phyloP scores from a whole-genome alignment of 2,329 filamentous ascomycete genomes.

The Diaporthe ilicicola region DNA sequence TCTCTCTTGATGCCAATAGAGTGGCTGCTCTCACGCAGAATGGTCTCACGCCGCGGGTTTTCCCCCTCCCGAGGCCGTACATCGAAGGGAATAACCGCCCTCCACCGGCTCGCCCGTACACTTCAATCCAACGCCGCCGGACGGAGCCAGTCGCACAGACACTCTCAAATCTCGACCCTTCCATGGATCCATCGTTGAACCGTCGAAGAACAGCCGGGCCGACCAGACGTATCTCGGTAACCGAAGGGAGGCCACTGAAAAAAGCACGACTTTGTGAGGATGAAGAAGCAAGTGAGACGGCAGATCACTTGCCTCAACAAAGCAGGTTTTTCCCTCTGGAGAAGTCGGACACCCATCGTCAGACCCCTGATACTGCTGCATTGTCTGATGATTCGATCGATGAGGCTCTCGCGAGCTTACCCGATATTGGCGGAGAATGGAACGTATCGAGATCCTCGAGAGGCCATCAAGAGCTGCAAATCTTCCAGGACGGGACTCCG shows the following conservation, averaged over 20 bases:
- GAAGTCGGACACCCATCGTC: constrained; percentile 39
- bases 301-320: constrained; percentile 48
- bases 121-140: constrained; percentile 55
- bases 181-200: constrained; percentile 29
- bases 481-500: constrained; percentile 52
- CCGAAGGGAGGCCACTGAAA: constrained; percentile 57
- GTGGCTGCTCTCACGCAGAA: constrained; percentile 58
- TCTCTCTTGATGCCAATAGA: constrained; percentile 59
- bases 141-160: constrained; percentile 62
- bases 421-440: constrained; percentile 60
- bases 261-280: constrained; percentile 65
- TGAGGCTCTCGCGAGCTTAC: constrained; percentile 59
- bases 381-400: constrained; percentile 67
- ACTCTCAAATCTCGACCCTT: constrained; percentile 39
- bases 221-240: constrained; percentile 31
- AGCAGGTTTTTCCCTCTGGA: constrained; percentile 63
- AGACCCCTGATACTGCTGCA: constrained; percentile 52
- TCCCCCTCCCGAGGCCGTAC: constrained; percentile 67
- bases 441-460: constrained; percentile 47
- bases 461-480: constrained; percentile 50
- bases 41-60: constrained; percentile 62
- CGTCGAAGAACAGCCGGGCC: constrained; percentile 41
- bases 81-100: constrained; percentile 47
- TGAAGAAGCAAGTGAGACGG: constrained; percentile 38
- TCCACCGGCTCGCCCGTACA: constrained; percentile 42